Evolutionary conservation across 805 yeast genomes (phyloP).

Genomic region (Ogataea saltuana): DNA sequence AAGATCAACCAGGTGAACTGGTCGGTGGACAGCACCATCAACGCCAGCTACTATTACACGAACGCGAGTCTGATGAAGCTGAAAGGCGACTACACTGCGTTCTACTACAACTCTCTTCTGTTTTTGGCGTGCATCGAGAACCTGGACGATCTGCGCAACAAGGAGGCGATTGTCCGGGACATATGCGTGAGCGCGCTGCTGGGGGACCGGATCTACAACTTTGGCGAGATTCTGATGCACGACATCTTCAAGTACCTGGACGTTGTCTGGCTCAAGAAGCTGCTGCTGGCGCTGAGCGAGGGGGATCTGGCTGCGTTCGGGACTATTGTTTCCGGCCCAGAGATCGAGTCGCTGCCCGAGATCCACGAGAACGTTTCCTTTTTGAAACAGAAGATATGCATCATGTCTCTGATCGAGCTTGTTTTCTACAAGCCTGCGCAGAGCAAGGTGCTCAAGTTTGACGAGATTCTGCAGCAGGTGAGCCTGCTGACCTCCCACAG

Average conservation of each 20-base stretch:
- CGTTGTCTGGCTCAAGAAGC: slow-evolving; percentile 69
- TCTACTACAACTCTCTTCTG: slow-evolving; percentile 77
- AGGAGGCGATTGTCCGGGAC: slow-evolving; percentile 58
- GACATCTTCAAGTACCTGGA: slow-evolving; percentile 59
- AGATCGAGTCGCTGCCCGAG: slow-evolving; percentile 21
- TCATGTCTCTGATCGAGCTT: slow-evolving; percentile 87
- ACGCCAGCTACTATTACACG: slow-evolving; percentile 81
- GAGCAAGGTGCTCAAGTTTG: slow-evolving; percentile 70
- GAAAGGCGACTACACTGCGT: slow-evolving; percentile 76
- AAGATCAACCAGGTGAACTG: slow-evolving; percentile 56
- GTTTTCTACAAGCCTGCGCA: slow-evolving; percentile 76
- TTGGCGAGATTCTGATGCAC: slow-evolving; percentile 92
- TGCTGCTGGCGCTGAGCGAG: slow-evolving; percentile 68
- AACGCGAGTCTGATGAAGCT: slow-evolving; percentile 73
- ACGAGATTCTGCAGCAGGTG: slow-evolving; percentile 66
- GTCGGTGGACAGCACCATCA: slow-evolving; percentile 60
- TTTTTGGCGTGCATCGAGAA: slow-evolving; percentile 74
- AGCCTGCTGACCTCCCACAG: slow-evolving; percentile 60
- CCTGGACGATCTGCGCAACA: slow-evolving; percentile 41
- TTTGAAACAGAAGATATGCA: slow-evolving; percentile 84
- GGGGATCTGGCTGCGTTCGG: slow-evolving; percentile 77
- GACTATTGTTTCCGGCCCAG: slow-evolving; percentile 27
- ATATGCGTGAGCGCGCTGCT: slow-evolving; percentile 82
- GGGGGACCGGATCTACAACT: slow-evolving; percentile 91
- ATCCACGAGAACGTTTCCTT: slow-evolving; percentile 61